Conservation (phyloP, 2,329 filamentous ascomycete species). For the Cercospora zeina region DNA sequence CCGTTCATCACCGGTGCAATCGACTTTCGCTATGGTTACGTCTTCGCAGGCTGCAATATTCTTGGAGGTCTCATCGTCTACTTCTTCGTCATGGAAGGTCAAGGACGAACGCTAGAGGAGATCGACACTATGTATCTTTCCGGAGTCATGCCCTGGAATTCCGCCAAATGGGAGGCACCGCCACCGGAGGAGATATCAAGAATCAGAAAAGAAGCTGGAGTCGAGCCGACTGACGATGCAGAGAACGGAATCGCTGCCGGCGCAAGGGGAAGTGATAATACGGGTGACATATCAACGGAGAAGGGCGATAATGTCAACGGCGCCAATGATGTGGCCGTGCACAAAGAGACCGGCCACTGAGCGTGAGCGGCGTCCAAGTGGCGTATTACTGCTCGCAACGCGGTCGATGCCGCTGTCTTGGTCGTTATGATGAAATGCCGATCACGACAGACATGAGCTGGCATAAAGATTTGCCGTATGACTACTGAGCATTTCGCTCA, state of each 20-base stretch:
- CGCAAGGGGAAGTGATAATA: constrained; percentile 16
- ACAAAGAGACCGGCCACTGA: constrained; percentile 12
- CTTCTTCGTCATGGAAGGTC: constrained; percentile 74
- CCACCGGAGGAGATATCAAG: constrained; percentile 35
- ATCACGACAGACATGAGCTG: not conserved
- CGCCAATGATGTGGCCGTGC: constrained; percentile 13
- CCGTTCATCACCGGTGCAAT: constrained; percentile 73
- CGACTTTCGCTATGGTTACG: constrained; percentile 71
- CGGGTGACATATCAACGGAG: constrained; percentile 7
- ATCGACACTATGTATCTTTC: constrained; percentile 61
- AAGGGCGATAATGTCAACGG: constrained; percentile 10
- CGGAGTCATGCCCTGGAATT: constrained; percentile 36
- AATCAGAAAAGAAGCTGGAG: constrained; percentile 23
- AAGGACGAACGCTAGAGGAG: constrained; percentile 58
- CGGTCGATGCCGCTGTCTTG: not conserved
- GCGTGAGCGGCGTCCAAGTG: not conserved
- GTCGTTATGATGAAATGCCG: not conserved
- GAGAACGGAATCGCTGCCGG: constrained; percentile 10
- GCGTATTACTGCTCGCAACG: not conserved
- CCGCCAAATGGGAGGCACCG: constrained; percentile 38
- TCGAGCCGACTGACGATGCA: constrained; percentile 6
- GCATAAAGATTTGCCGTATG: not conserved
- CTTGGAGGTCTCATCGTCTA: constrained; percentile 66
- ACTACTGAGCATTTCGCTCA: not conserved
- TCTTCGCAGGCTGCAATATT: constrained; percentile 73